Percentiles rank a stretch among this genome's conserved stretches.
Conservation (phyloP, 2,329 filamentous ascomycete species). For the Pestalotiopsis sp. region DNA sequence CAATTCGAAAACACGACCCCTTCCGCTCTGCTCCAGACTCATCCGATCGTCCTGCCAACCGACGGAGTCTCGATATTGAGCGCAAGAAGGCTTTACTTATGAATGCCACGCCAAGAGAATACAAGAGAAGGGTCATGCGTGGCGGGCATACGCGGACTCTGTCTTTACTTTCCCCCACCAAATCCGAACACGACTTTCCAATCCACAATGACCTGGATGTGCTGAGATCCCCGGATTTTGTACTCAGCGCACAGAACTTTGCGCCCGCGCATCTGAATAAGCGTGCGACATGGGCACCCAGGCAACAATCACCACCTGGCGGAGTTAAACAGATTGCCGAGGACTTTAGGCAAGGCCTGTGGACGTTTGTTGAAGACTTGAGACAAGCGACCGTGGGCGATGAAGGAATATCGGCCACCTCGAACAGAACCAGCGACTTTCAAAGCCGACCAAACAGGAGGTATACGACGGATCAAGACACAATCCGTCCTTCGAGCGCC, state of each 20-base stretch:
- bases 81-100: constrained; percentile 70
- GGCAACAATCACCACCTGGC: constrained; percentile 45
- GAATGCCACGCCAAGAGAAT: constrained; percentile 40
- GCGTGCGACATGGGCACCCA: constrained; percentile 63
- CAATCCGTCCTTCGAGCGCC: constrained; percentile 46
- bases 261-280: constrained; percentile 48
- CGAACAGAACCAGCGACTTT: constrained; percentile 38
- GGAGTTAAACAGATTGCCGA: constrained; percentile 79
- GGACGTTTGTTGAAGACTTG: constrained; percentile 94
- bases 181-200: constrained; percentile 45
- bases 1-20: constrained; percentile 63
- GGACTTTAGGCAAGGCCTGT: constrained; percentile 86
- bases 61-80: constrained; percentile 66
- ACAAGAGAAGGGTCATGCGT: constrained; percentile 67
- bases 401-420: constrained; percentile 72
- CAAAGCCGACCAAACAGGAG: constrained; percentile 25
- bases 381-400: constrained; percentile 95
- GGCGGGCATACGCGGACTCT: constrained; percentile 68
- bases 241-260: constrained; percentile 33
- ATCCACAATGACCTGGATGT: constrained; percentile 50
- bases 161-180: constrained; percentile 78
- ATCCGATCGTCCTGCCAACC: constrained; percentile 41
- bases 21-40: constrained; percentile 46
- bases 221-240: constrained; percentile 38
- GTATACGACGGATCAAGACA: constrained; percentile 44